Conservation (phyloP, 1,284 basidiomycete species). For the Meira miltonrushii region DNA sequence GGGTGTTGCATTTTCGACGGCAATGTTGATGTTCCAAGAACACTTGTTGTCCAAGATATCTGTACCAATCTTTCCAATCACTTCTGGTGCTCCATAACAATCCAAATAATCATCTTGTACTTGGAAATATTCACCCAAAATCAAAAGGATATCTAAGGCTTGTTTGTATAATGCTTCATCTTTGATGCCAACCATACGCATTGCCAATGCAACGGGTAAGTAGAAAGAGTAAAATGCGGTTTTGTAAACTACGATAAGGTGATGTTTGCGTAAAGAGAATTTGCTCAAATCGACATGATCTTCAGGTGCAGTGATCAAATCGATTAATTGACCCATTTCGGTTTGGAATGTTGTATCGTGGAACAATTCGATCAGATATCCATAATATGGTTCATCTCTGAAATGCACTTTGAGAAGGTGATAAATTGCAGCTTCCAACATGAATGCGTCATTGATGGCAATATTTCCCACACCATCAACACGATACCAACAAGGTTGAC, state of each 20-base stretch:
- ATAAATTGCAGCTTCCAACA: slow-evolving; percentile 94
- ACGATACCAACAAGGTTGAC: slow-evolving; percentile 93
- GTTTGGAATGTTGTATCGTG: slow-evolving; percentile 88
- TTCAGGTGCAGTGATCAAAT: slow-evolving; percentile 91
- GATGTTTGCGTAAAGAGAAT: slow-evolving; percentile 77
- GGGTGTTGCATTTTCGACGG: slow-evolving; percentile 66
- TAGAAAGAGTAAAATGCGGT: slow-evolving; percentile 99
- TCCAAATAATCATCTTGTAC: slow-evolving; percentile 97
- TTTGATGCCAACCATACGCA: slow-evolving; percentile 71
- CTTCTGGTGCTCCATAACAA: slow-evolving; percentile 80
- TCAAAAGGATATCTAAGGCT: slow-evolving; percentile 78
- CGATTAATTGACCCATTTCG: slow-evolving; percentile 90
- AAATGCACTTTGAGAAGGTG: slow-evolving; percentile 83
- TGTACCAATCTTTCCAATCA: slow-evolving; percentile 94
- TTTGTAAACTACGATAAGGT: slow-evolving; percentile 93
- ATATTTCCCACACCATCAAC: slow-evolving; percentile 66
- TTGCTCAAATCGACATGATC: slow-evolving; percentile 77
- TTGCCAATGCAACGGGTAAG: slow-evolving; percentile 90
- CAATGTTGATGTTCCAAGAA: slow-evolving; percentile 91
- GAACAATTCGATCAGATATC: slow-evolving; percentile 84
- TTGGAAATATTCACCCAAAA: slow-evolving; percentile 97
- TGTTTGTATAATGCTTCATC: slow-evolving; percentile 68
- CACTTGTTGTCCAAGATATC: slow-evolving; percentile 99
- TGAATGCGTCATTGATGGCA: slow-evolving; percentile 94
- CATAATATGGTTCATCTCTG: slow-evolving; percentile 73